phyloP scores from a whole-genome alignment of 2,329 filamentous ascomycete species.

The Verticillium dahliae region DNA sequence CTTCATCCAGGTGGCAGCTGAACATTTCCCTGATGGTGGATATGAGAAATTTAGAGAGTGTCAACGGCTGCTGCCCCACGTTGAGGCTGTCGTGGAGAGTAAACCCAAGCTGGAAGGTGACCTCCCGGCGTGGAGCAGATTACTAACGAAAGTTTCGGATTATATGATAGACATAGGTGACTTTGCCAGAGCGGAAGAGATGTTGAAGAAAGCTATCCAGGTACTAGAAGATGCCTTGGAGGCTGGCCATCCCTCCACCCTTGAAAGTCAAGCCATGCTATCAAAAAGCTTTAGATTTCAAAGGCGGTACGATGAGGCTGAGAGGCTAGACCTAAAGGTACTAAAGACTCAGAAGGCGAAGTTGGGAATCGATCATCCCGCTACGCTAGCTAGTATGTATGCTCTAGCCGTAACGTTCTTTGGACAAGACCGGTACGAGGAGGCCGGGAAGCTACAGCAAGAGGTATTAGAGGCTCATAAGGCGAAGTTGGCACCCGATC shows the following conservation, averaged over 20 bases:
- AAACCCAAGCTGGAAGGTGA: not conserved
- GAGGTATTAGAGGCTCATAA: too few relatives aligned
- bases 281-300: slow-evolving; percentile 5
- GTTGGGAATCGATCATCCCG: slow-evolving; percentile 7
- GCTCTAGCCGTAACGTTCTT: not conserved
- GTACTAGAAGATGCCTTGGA: slow-evolving; percentile 4
- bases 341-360: slow-evolving; percentile 5
- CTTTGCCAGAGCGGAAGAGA: slow-evolving; percentile 1
- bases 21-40: slow-evolving; percentile 7
- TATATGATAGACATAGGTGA: slow-evolving; percentile 4
- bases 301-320: slow-evolving; percentile 10
- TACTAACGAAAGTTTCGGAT: slow-evolving; percentile 5
- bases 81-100: slow-evolving; percentile 3
- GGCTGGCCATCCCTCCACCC: slow-evolving; percentile 1
- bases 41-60: slow-evolving; percentile 9
- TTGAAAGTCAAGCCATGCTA: slow-evolving; percentile 1
- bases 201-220: not conserved
- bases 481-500: not conserved
- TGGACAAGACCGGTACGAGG: too few relatives aligned
- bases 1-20: slow-evolving; percentile 6
- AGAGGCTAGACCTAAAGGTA: slow-evolving; percentile 5
- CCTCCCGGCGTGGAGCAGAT: not conserved
- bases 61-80: slow-evolving; percentile 10
- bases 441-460: too few relatives aligned
- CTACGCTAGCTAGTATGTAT: slow-evolving; percentile 1